Conservation (phyloP, 768 basidiomycete species). For the Crassisporium funariophilum region DNA sequence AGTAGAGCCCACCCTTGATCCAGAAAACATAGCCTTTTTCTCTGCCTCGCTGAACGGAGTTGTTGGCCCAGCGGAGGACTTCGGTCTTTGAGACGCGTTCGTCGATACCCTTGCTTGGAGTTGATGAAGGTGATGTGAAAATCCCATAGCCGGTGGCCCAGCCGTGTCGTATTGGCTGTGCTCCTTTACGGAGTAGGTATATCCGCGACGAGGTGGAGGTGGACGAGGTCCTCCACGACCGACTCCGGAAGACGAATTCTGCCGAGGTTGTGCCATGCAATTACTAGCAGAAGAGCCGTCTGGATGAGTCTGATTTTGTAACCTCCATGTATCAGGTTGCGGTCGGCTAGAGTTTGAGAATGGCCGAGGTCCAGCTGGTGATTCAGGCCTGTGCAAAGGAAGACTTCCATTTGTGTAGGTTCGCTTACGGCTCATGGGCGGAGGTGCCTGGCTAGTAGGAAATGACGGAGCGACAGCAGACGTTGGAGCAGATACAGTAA, state of each 20-base stretch:
- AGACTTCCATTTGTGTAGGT: conserved; percentile 18
- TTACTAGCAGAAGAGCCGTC: conserved; percentile 5
- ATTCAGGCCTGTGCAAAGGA: conserved; percentile 7
- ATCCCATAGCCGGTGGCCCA: conserved; percentile 18
- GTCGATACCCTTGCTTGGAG: conserved; percentile 19
- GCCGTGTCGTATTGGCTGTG: conserved; percentile 6
- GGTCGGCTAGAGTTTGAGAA: conserved; percentile 15
- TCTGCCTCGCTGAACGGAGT: conserved; percentile 18
- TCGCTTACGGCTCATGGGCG: conserved; percentile 13
- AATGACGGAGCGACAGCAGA: conserved; percentile 16
- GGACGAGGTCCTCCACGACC: conserved; percentile 32
- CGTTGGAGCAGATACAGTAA: neutral
- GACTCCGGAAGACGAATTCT: conserved; percentile 24
- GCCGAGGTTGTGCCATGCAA: conserved; percentile 11
- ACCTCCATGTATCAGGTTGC: conserved; percentile 25
- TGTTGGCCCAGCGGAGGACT: conserved; percentile 16
- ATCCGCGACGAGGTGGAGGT: conserved; percentile 37
- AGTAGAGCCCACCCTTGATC: conserved; percentile 9
- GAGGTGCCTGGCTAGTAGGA: conserved; percentile 15
- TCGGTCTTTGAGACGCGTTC: conserved; percentile 12
- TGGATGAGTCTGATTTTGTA: conserved; percentile 12
- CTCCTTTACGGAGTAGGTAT: conserved; percentile 34
- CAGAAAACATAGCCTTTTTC: conserved; percentile 15
- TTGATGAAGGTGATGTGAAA: conserved; percentile 27
- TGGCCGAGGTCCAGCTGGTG: conserved; percentile 14